Evolutionary conservation across 805 yeast species (phyloP), one percentile per base, ranked within the genome.

Genomic region (Candida rishiriensis): DNA sequence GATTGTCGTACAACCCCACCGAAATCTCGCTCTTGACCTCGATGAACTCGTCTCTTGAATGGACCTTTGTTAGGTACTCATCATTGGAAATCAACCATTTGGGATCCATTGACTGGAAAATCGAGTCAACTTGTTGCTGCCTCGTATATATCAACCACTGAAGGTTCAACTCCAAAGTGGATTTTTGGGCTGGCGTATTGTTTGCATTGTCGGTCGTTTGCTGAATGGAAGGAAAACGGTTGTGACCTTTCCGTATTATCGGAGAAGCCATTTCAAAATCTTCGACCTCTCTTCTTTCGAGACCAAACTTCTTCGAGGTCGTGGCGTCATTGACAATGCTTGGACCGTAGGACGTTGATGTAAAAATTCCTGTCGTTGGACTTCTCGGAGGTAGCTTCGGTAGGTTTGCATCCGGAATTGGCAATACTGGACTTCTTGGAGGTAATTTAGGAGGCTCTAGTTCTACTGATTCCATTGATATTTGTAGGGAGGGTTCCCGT

Each of bases 21-120:
- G 52, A 42, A 14, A 59, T 39, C 31, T 60, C 61, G 41, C 57
- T 54, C 42, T 56, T 18, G 6, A 57, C 36, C 38, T 55, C 61
- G 14, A 56, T 49, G 31, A 45, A 38, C 2, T 40, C 38, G 39
- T 59, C 59, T 28, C 50, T 41, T 1, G 50, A 38, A 37, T 57
- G 55, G 3, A 59, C 26, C 34, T 43, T 44, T 2, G 55, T 47
- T 13, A 53, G 40, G 38, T 50, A 59, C 7, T 45, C 53, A 17
- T 48, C 54, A 6, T 46, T 47, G 5, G 60, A 44, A 3, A 53
- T 36, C 2, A 46, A 17, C 36, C 48, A 36, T 4, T 47, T 43
- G 1, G 44, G 36, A 17, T 56, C 44, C 2, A 54, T 16, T 8
- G 37, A 21, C 8, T 44, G 33, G 9, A 52, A 29, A 1, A 44